These are phyloP conservation scores for Trametes cingulata DNA, from an alignment of 768 basidiomycete genomes.

Conservation along the genomic window DNA sequence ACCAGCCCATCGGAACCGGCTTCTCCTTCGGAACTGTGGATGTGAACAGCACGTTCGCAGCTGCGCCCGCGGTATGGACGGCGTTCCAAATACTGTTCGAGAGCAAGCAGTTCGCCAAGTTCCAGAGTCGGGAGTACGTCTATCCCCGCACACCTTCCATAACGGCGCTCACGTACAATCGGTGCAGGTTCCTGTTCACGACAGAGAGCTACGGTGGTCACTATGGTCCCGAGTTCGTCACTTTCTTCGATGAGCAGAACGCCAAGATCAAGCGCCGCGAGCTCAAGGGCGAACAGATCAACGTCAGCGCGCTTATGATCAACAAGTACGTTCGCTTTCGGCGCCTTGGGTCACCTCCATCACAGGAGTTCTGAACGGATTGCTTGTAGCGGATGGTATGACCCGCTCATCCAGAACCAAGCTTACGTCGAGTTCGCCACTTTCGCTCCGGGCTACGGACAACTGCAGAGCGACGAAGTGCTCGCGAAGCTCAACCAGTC, in stretches of 20 bases:
- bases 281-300: slow-evolving; percentile 50
- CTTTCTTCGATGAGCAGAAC: slow-evolving; percentile 66
- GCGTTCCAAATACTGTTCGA: slow-evolving; percentile 67
- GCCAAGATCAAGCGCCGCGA: slow-evolving; percentile 44
- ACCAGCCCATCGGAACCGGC: slow-evolving; percentile 67
- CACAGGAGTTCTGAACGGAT: neutral
- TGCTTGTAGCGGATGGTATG: slow-evolving; percentile 57
- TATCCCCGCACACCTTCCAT: neutral
- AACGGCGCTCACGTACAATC: neutral
- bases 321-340: slow-evolving; percentile 26
- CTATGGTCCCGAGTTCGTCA: slow-evolving; percentile 64
- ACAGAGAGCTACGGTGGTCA: slow-evolving; percentile 73
- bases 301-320: slow-evolving; percentile 63
- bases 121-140: slow-evolving; percentile 51
- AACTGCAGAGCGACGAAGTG: slow-evolving; percentile 49
- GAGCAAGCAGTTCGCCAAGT: slow-evolving; percentile 51
- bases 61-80: slow-evolving; percentile 59
- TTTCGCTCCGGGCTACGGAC: slow-evolving; percentile 67
- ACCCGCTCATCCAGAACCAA: slow-evolving; percentile 62
- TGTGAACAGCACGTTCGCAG: slow-evolving; percentile 59
- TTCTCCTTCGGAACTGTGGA: slow-evolving; percentile 60
- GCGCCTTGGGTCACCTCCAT: neutral
- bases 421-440: slow-evolving; percentile 62
- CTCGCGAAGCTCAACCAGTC: slow-evolving; percentile 49
- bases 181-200: slow-evolving; percentile 58